Evolutionary conservation across 2,329 filamentous ascomycete species (phyloP).

Genomic region (Diplocarpon rosae): DNA sequence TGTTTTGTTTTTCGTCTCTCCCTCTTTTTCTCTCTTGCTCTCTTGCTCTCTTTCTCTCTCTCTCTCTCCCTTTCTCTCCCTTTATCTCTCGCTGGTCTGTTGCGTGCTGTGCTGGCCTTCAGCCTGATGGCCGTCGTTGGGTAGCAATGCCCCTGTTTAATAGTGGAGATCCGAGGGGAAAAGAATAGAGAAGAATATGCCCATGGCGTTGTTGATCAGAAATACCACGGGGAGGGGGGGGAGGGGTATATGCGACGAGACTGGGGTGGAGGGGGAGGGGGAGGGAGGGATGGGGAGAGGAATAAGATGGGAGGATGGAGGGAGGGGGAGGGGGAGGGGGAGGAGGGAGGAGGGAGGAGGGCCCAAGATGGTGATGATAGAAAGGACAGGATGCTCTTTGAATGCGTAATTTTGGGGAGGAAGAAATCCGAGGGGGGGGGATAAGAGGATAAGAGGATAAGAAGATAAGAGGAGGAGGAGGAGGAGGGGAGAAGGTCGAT

Average conservation of each 20-base stretch:
- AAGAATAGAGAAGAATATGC: slow-evolving; percentile 7
- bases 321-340: neutral
- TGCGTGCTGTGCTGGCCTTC: slow-evolving; percentile 19
- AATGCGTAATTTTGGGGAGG: too few relatives aligned
- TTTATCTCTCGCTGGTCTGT: too few relatives aligned
- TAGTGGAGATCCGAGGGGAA: slow-evolving; percentile 13
- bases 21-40: too few relatives aligned
- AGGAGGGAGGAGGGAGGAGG: neutral
- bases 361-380: neutral
- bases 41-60: too few relatives aligned
- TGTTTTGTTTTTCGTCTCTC: too few relatives aligned
- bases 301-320: neutral
- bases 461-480: neutral
- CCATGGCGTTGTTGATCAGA: slow-evolving; percentile 17
- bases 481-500: neutral
- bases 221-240: slow-evolving; percentile 1
- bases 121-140: slow-evolving; percentile 24
- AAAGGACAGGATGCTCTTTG: neutral
- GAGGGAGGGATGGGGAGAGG: slow-evolving; percentile 1
- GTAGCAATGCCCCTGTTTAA: slow-evolving; percentile 21
- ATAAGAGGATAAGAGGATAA: too few relatives aligned
- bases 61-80: too few relatives aligned
- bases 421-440: neutral
- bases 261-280: neutral
- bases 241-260: neutral